A percentile compares a stretch with the other conserved stretches of the same genome.
Conservation (phyloP, 441 rosid species). For the Hura crepitans region DNA sequence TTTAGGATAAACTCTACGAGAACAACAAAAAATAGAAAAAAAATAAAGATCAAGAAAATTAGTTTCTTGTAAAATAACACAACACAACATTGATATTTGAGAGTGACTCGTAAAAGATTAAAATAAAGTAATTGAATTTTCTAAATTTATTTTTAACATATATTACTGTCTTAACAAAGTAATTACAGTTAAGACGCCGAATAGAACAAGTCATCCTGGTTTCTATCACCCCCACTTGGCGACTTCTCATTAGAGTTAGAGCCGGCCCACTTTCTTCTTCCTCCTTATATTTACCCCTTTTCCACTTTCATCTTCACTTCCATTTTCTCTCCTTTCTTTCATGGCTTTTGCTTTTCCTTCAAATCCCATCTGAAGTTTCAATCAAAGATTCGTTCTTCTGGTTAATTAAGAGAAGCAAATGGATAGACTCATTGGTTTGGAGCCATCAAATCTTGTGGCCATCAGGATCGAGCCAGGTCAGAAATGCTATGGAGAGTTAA, state of each 20-base stretch:
- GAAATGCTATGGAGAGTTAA: conserved; percentile 47
- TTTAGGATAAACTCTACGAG: neutral
- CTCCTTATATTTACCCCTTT: conserved; percentile 15
- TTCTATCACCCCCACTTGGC: conserved; percentile 49
- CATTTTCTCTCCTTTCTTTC: neutral
- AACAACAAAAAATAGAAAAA: neutral
- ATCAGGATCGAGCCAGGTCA: conserved; percentile 51
- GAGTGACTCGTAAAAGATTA: conserved; percentile 11
- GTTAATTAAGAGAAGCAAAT: conserved; percentile 19
- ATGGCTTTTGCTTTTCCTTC: neutral
- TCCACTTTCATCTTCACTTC: conserved; percentile 10
- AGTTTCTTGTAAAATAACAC: neutral
- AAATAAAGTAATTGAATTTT: neutral
- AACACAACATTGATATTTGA: conserved; percentile 1
- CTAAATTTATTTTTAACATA: neutral
- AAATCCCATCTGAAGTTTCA: neutral
- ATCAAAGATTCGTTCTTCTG: neutral
- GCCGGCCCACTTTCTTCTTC: conserved; percentile 42
- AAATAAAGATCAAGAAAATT: neutral
- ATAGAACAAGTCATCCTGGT: conserved; percentile 50
- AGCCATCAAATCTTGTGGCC: conserved; percentile 51
- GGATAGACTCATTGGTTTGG: conserved; percentile 62
- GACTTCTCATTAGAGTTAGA: conserved; percentile 25
- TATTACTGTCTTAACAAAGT: conserved; percentile 3
- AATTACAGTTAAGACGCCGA: conserved; percentile 30